Evolutionary conservation across 1,284 basidiomycete genomes (phyloP).

Genomic region (Cyathus pygmaeus): DNA sequence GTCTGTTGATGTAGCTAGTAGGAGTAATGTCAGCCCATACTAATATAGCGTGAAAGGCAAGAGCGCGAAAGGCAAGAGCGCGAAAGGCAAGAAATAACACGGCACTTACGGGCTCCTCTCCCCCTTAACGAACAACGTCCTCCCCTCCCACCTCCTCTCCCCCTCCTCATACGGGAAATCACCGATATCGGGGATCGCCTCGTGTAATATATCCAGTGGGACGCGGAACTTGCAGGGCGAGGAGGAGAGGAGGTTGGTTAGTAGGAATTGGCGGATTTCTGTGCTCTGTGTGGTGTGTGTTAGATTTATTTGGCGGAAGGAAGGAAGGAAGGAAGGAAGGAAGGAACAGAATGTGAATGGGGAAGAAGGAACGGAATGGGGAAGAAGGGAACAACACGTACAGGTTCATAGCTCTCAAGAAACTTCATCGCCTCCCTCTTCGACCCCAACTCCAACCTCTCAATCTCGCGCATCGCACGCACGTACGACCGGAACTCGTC

Average conservation of each 20-base stretch:
- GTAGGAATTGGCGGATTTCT: constrained; percentile 75
- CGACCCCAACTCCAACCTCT: constrained; percentile 60
- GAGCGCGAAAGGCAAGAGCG: not conserved
- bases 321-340: too few relatives aligned
- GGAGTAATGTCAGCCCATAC: constrained; percentile 3
- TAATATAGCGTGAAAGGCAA: not conserved
- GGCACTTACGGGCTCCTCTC: constrained; percentile 69
- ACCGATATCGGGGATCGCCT: constrained; percentile 72
- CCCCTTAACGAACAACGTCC: constrained; percentile 83
- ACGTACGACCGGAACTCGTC: constrained; percentile 72
- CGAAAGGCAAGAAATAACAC: not conserved
- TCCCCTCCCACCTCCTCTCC: constrained; percentile 66
- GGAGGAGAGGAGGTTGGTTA: constrained; percentile 75
- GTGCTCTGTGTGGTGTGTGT: constrained; percentile 60
- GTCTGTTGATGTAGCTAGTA: constrained; percentile 74
- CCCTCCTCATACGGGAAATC: constrained; percentile 75
- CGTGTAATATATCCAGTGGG: constrained; percentile 71
- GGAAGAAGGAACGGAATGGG: too few relatives aligned
- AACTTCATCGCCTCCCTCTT: constrained; percentile 75
- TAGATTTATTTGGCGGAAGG: not conserved
- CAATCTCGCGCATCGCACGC: constrained; percentile 76
- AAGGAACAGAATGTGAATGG: too few relatives aligned
- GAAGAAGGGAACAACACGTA: constrained; percentile 33
- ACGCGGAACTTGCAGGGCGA: constrained; percentile 68
- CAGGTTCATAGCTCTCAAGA: constrained; percentile 70